Base-by-base conservation (phyloP, 1,284 basidiomycete genomes). In the Leccinum ambiguum region DNA sequence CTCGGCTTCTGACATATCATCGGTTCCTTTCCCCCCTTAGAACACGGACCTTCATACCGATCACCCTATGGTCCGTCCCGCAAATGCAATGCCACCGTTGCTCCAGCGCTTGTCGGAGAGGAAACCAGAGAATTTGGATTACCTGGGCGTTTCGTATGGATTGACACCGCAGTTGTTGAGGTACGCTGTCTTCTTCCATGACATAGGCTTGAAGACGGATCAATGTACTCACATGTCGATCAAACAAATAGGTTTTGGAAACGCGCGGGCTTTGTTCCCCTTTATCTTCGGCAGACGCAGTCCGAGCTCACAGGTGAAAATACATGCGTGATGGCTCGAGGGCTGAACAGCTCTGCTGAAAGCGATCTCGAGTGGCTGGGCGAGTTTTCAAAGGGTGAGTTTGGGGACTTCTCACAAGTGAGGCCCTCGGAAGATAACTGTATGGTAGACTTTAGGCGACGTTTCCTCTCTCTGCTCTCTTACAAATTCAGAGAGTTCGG, bases 291-390 rank as follows among this genome's bases (percentile, higher is more conserved):
- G 53, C 97, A 99, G 77, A 96, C 94, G 23, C 85, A 91, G 69
- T 98, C 96, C 76, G 95, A 97, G 70, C 82, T 98, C 41, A 99
- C 97, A 0, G 97, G 97, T 61, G 97, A 99, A 78, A 93, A 98
- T 76, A 94, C 94, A 0, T 96, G 95, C 70, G 90, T 98, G 43
- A 98, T 99, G 94, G 86, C 91, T 1, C 83, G 91, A 8, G 88
- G 90, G 0, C 79, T 98, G 66, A 90, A 92, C 70, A 89, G 87
- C 62, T 86, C 94, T 6, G 74, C 80, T 2, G 83, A 84, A 6
- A 75, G 77, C 39, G 85, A 91, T 69, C 76, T 88, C 57, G 88
- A 88, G 54, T 99, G 97, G 96, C 76, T 99, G 33, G 82, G 84
- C 16, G 96, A 96, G 69, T 98, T 99, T 76, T 86, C 95, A 3